Evolutionary conservation across 2,329 filamentous ascomycete species (phyloP), one percentile per base, ranked within the genome.

Genomic region (Penicillium sp.): DNA sequence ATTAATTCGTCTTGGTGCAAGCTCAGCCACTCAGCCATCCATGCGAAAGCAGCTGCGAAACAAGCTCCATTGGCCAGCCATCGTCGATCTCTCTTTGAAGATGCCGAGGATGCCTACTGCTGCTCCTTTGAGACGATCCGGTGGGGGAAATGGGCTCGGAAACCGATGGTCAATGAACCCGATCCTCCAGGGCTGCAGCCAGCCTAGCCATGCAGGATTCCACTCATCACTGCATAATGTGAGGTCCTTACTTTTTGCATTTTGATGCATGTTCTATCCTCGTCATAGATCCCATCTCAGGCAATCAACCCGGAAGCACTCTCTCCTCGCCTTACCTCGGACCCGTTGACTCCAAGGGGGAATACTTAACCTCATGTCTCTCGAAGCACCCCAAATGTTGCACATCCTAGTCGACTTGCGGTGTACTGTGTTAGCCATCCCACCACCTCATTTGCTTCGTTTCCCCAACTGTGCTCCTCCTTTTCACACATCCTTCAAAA

Each of bases 401-500:
- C 54, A 60, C 52, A 54, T 58, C 52, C 21, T 54, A 48, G 48
- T 47, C 44, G 49, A 52, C 34, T 39, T 39, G 48, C 42, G 48
- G 52, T 57, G 58, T 63, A 60, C 42, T 60, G 60, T 55, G 46
- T 53, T 46, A 33, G 21, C 45, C 42, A 23, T 31, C n/a, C 40
- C 21, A 7, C 29, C 26, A 46, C 44, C 42, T 39, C 29, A 31
- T 45, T 44, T 28, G 18, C 31, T 52, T 53, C 43, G 26, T 48
- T 21, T 34, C 16, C 21, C 11, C 19, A 16, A 36, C 40, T 34
- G 31, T 21, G 39, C 36, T 44, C 23, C 37, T 37, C 44, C 52
- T 48, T 47, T 42, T 13, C 19, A 9, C 26, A 54, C 33, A 63
- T 56, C 50, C 59, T 51, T 52, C 52, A n/a, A n/a, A n/a, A 19